phyloP scores from a whole-genome alignment of 2,329 filamentous ascomycete genomes.

The Aspergillus sp. region DNA sequence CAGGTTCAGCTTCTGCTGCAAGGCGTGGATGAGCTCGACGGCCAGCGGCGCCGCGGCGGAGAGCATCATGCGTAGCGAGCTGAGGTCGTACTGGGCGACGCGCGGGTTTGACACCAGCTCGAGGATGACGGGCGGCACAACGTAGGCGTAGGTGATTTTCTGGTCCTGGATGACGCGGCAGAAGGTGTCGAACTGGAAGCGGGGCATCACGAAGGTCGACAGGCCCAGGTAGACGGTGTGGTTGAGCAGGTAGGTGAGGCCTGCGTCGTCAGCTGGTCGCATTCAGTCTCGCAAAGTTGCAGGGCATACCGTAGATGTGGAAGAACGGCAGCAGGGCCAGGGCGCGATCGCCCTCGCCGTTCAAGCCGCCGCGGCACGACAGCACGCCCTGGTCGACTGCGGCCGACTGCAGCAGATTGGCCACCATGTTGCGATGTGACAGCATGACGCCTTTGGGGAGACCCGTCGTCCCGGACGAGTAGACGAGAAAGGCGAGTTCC shows the following conservation, averaged over 20 bases:
- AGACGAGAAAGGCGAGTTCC: slow-evolving; percentile 21
- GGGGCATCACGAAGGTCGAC: slow-evolving; percentile 8
- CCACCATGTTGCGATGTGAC: slow-evolving; percentile 16
- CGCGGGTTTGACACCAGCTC: slow-evolving; percentile 10
- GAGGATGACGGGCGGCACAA: slow-evolving; percentile 13
- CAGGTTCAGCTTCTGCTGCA: slow-evolving; percentile 7
- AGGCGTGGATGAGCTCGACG: slow-evolving; percentile 10
- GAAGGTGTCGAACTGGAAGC: slow-evolving; percentile 12
- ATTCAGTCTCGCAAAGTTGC: neutral
- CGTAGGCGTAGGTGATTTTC: slow-evolving; percentile 13
- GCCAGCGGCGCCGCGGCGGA: slow-evolving; percentile 13
- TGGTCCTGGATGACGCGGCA: slow-evolving; percentile 11
- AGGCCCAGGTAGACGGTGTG: slow-evolving; percentile 12
- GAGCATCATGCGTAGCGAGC: slow-evolving; percentile 11
- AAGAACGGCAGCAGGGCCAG: slow-evolving; percentile 16
- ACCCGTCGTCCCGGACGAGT: slow-evolving; percentile 27
- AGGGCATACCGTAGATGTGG: slow-evolving; percentile 15
- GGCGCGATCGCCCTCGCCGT: slow-evolving; percentile 8
- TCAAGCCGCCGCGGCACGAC: slow-evolving; percentile 1
- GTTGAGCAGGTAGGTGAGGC: slow-evolving; percentile 14
- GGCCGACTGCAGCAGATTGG: slow-evolving; percentile 9
- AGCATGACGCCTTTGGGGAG: slow-evolving; percentile 24
- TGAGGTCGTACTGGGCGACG: slow-evolving; percentile 8
- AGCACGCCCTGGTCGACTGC: slow-evolving; percentile 8
- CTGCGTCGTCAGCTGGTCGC: neutral